Conservation (phyloP, 176 grass and related monocot species). For the Typha latifolia region DNA sequence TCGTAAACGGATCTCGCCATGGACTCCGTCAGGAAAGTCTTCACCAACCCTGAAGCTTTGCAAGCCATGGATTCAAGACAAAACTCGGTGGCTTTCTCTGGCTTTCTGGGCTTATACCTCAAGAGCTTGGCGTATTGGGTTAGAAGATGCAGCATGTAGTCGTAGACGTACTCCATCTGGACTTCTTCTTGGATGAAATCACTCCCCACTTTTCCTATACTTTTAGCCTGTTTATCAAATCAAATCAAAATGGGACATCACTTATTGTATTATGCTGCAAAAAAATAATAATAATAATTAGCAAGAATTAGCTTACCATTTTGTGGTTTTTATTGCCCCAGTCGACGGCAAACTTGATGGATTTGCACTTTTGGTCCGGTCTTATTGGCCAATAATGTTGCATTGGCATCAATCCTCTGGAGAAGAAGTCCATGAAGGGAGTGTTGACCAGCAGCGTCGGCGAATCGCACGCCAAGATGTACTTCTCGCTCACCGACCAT, state of each 20-base stretch:
- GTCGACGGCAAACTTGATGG: conserved; percentile 45
- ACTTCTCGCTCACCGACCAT: conserved; percentile 62
- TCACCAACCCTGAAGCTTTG: background rate
- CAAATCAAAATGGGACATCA: background rate
- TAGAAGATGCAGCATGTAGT: conserved; percentile 69
- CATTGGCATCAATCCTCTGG: conserved; percentile 36
- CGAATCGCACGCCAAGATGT: conserved; percentile 50
- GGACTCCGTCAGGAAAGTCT: conserved; percentile 32
- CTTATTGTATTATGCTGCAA: too few relatives aligned
- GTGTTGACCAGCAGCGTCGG: conserved; percentile 30
- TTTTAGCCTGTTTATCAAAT: conserved; percentile 7
- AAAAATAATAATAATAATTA: too few relatives aligned
- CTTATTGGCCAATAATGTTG: conserved; percentile 54
- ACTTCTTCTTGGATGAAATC: conserved; percentile 39
- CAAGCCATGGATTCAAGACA: conserved; percentile 44
- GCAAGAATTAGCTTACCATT: background rate
- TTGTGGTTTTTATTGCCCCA: conserved; percentile 44
- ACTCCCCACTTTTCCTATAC: conserved; percentile 35
- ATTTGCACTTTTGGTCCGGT: conserved; percentile 28
- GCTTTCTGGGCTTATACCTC: conserved; percentile 35
- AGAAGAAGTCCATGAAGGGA: conserved; percentile 41
- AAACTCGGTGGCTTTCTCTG: conserved; percentile 34
- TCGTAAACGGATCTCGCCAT: conserved; percentile 21
- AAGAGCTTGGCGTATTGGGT: conserved; percentile 52
- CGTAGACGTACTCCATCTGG: conserved; percentile 51